Percentiles rank a stretch among this genome's conserved stretches.
Conservation (phyloP, 768 basidiomycete species). For the Suillus paluster region DNA sequence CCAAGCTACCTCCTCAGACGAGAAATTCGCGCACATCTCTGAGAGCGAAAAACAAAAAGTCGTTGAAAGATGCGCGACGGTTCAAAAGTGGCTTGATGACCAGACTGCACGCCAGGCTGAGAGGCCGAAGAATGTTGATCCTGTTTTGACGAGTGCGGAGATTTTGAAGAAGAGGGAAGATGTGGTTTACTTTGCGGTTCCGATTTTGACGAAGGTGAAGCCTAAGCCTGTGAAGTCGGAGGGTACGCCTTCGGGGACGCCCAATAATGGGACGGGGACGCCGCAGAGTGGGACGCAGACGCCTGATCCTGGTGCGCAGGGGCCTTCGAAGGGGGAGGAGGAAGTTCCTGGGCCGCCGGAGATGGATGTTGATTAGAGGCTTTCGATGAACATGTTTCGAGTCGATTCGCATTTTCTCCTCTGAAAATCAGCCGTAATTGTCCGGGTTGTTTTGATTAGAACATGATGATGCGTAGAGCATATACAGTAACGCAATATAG, state of each 20-base stretch:
- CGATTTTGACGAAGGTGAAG: slow-evolving; percentile 91
- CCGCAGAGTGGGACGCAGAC: slow-evolving; percentile 68
- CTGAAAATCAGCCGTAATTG: slow-evolving; percentile 8
- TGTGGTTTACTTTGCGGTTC: slow-evolving; percentile 84
- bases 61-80: slow-evolving; percentile 87
- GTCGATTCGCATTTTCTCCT: not conserved
- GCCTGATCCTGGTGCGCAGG: slow-evolving; percentile 50
- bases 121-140: slow-evolving; percentile 86
- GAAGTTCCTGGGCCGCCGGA: slow-evolving; percentile 58
- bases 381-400: not conserved
- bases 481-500: slow-evolving; percentile 8
- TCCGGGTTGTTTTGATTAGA: not conserved
- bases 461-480: not conserved
- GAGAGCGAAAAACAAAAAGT: slow-evolving; percentile 85
- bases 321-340: slow-evolving; percentile 30
- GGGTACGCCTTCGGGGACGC: slow-evolving; percentile 33
- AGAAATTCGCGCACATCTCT: slow-evolving; percentile 88
- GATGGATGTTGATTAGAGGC: slow-evolving; percentile 84
- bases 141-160: slow-evolving; percentile 80
- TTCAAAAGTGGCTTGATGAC: slow-evolving; percentile 97
- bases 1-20: slow-evolving; percentile 83
- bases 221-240: slow-evolving; percentile 78
- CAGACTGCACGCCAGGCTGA: slow-evolving; percentile 86
- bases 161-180: slow-evolving; percentile 93
- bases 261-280: slow-evolving; percentile 67